A percentile compares a stretch with the other conserved stretches of the same genome.
Conservation (phyloP, 441 rosid genomes). For the Melastoma candidum region DNA sequence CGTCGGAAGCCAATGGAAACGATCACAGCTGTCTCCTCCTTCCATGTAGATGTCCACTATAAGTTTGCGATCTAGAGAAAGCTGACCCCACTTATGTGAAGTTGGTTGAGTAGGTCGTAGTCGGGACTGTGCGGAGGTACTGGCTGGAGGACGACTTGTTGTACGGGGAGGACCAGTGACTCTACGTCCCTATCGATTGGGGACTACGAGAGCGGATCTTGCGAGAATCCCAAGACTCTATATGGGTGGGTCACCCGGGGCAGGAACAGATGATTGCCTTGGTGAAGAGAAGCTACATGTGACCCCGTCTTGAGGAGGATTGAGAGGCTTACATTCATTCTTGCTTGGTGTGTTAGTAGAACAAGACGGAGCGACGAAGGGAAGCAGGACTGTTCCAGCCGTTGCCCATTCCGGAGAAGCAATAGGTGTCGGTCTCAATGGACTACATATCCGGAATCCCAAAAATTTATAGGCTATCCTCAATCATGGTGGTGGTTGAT, state of each 20-base stretch:
- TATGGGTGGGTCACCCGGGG: neutral
- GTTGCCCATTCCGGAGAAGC: neutral
- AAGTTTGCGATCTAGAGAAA: too few relatives aligned
- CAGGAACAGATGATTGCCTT: too few relatives aligned
- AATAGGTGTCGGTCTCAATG: neutral
- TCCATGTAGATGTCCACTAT: too few relatives aligned
- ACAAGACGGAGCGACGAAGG: neutral
- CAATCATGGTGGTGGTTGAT: neutral
- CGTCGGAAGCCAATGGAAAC: too few relatives aligned
- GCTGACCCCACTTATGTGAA: too few relatives aligned
- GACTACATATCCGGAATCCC: constrained; percentile 2
- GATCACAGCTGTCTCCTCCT: too few relatives aligned
- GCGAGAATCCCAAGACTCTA: neutral
- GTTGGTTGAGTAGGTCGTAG: too few relatives aligned
- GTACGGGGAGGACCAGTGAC: too few relatives aligned
- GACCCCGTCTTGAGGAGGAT: neutral
- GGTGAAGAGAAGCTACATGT: too few relatives aligned
- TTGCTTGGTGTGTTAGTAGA: neutral
- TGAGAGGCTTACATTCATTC: neutral
- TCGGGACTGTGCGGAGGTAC: too few relatives aligned
- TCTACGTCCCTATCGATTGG: too few relatives aligned
- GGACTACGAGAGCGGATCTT: neutral
- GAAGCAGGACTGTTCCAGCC: neutral
- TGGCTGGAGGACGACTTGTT: too few relatives aligned
- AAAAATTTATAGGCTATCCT: neutral